Percentiles rank a stretch among this genome's conserved stretches.
phyloP scores from a whole-genome alignment of 805 yeast species.

The Gaillardinia entomophila region DNA sequence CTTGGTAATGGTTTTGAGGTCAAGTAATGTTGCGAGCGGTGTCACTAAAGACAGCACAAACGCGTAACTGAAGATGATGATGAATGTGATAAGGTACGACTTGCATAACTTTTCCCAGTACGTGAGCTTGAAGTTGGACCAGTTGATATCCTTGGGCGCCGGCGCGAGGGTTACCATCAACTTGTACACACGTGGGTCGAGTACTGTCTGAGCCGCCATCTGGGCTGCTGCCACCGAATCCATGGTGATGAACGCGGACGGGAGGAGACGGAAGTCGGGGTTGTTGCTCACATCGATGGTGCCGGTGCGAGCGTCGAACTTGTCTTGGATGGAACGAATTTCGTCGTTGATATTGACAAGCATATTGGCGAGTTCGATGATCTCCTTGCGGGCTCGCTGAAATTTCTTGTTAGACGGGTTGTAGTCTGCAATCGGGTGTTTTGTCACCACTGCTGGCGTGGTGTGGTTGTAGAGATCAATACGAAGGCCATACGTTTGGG shows the following conservation, averaged over 20 bases:
- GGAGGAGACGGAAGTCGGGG: conserved; percentile 31
- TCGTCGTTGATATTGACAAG: conserved; percentile 32
- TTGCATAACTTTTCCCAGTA: conserved; percentile 30
- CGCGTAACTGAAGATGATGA: conserved; percentile 45
- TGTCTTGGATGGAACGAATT: conserved; percentile 28
- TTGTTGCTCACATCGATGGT: conserved; percentile 20
- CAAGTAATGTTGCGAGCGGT: conserved; percentile 51
- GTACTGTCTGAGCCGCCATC: conserved; percentile 43
- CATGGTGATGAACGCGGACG: conserved; percentile 45
- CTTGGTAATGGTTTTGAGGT: conserved; percentile 48
- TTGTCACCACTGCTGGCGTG: conserved; percentile 27
- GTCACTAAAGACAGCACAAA: conserved; percentile 51
- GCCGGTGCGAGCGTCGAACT: conserved; percentile 22
- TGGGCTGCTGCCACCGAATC: conserved; percentile 44
- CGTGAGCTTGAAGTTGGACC: conserved; percentile 43
- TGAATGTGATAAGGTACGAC: conserved; percentile 34
- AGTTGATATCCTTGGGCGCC: conserved; percentile 41
- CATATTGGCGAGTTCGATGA: conserved; percentile 27
- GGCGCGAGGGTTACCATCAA: conserved; percentile 39
- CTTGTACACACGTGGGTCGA: conserved; percentile 41
- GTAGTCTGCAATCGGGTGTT: conserved; percentile 5
- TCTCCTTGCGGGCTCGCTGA: conserved; percentile 15
- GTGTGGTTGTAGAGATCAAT: conserved; percentile 34
- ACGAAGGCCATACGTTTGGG: conserved; percentile 36
- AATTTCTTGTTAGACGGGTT: conserved; percentile 1